Base-by-base conservation (phyloP, 1,284 basidiomycete genomes). In the Trametes versicolor region DNA sequence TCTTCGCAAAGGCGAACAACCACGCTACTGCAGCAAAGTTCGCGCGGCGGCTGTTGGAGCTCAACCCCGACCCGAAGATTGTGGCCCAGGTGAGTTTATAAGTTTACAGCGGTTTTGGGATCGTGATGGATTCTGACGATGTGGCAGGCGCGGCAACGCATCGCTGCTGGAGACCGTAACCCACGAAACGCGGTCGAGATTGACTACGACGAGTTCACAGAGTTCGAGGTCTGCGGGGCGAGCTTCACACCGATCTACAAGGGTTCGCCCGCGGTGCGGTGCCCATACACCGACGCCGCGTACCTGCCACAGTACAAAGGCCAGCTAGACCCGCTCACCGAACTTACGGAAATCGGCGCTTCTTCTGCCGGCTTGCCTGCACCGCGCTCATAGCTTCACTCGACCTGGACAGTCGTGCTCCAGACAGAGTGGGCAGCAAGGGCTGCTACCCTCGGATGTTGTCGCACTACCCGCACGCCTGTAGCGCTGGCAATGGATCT, bases 141-240 rank as follows among this genome's bases (percentile, higher is more conserved):
- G 41, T 15, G 6, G 37, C 71, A 92, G 93, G 96, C 97, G 19
- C 91, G 95, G 66, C 92, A 96, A 82, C 93, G 97, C 50, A 91
- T 99, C 62, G 88, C 95, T 39, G 93, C 95, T 57, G 97, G 96
- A 19, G 96, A 99, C 75, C 91, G 96, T 65, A 98, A 97, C 82
- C 97, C 97, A 13, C 87, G 95, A 41, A 96, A 99, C 76, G 90
- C 94, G 1, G 87, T 98, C 70, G 96, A 98, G 74, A 91, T 98
- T 70, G 85, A 92, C 19, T 99, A 98, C 76, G 97, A 99, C 80
- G 93, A 98, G 74, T 94, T 95, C 75, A 94, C 93, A 25, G 87
- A 92, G 65, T 99, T 99, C 78, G 95, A 97, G 70, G 89, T 99
- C 68, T 99, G 97, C 78, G 96, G 94, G 5, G 96, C 90, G n/a